Evolutionary conservation across 2,329 filamentous ascomycete species (phyloP).

Genomic region (Fusarium euwallaceae): DNA sequence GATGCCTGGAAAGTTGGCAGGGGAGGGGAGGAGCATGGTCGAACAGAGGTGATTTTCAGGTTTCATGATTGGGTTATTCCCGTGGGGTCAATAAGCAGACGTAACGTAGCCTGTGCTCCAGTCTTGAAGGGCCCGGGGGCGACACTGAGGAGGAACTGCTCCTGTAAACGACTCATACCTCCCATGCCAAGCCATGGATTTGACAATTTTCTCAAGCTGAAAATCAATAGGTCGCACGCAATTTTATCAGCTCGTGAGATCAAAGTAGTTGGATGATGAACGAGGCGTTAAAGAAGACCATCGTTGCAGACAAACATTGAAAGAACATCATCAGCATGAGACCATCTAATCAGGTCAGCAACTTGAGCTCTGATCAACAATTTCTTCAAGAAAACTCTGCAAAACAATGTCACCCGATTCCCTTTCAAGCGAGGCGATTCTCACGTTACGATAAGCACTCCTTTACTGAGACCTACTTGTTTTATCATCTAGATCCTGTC

Average conservation of each 20-base stretch:
- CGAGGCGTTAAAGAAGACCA: neutral
- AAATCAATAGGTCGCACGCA: conserved; percentile 24
- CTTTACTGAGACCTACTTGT: neutral
- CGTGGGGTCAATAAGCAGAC: conserved; percentile 22
- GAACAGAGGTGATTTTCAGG: conserved; percentile 4
- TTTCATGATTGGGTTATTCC: conserved; percentile 34
- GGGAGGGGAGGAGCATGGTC: neutral
- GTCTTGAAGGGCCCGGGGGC: conserved; percentile 1
- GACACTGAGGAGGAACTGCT: conserved; percentile 13
- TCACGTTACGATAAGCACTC: neutral
- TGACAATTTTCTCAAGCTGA: conserved; percentile 11
- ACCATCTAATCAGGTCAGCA: neutral
- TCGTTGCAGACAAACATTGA: conserved; percentile 7
- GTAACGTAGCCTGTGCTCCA: conserved; percentile 21
- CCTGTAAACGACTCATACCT: neutral
- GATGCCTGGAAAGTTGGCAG: conserved; percentile 20
- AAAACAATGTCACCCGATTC: conserved; percentile 9
- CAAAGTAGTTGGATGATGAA: conserved; percentile 4
- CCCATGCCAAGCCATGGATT: neutral
- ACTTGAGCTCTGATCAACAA: conserved; percentile 5
- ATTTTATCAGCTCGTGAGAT: conserved; percentile 12
- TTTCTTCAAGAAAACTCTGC: conserved; percentile 1
- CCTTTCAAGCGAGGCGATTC: neutral
- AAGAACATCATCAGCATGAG: neutral
- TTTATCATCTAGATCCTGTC: neutral